Percentiles rank a stretch among this genome's conserved stretches.
Conservation (phyloP, 495 filamentous ascomycete species). For the Hyaloscypha hepaticicola region DNA sequence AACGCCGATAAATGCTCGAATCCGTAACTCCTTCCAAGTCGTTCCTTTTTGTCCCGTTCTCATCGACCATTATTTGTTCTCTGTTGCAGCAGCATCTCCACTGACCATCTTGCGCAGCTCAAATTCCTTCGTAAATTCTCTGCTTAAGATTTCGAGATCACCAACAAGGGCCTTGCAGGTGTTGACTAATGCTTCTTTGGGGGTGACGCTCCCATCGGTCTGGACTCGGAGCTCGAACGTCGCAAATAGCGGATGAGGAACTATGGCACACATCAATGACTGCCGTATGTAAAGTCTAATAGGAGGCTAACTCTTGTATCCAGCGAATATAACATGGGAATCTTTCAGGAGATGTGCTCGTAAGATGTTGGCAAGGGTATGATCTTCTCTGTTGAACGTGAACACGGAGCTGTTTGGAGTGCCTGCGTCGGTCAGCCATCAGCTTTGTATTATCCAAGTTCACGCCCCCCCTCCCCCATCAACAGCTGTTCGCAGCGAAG, state of each 20-base stretch:
- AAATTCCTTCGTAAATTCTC: slow-evolving; percentile 93
- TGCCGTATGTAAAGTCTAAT: neutral
- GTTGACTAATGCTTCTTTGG: slow-evolving; percentile 79
- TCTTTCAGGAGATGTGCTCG: slow-evolving; percentile 76
- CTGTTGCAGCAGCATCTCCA: slow-evolving; percentile 31
- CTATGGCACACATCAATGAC: slow-evolving; percentile 38
- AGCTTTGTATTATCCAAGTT: neutral
- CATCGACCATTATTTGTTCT: neutral
- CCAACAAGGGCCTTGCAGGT: slow-evolving; percentile 76
- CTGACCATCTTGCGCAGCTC: slow-evolving; percentile 89
- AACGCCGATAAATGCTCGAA: slow-evolving; percentile 23
- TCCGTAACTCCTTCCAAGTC: slow-evolving; percentile 10
- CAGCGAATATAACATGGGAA: slow-evolving; percentile 77
- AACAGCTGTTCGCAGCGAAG: neutral
- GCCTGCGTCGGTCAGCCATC: slow-evolving; percentile 50
- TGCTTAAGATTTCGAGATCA: slow-evolving; percentile 70
- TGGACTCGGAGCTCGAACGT: slow-evolving; percentile 86
- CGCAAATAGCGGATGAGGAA: slow-evolving; percentile 82
- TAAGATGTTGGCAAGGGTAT: slow-evolving; percentile 91
- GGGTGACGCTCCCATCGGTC: slow-evolving; percentile 84
- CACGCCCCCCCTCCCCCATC: neutral
- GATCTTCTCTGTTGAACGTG: slow-evolving; percentile 94
- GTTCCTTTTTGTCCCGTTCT: neutral
- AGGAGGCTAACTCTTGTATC: slow-evolving; percentile 68
- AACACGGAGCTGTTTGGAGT: slow-evolving; percentile 85